phyloP scores from a whole-genome alignment of 179 eudicot genomes.

The Silene vulgaris region DNA sequence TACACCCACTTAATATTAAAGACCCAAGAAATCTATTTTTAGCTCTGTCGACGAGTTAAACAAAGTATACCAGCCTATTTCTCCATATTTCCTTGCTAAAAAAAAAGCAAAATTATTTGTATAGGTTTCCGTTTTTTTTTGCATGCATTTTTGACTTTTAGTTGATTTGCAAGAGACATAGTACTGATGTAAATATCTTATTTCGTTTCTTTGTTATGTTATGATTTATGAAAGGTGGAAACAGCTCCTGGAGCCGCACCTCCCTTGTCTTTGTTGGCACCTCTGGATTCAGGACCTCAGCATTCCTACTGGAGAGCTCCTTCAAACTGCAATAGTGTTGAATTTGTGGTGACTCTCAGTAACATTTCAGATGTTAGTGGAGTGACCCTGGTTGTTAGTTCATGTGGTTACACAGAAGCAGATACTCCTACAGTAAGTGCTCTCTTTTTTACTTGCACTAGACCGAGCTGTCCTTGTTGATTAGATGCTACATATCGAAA shows the following conservation, averaged over 20 bases:
- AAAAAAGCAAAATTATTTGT: background rate
- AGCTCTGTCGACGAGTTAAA: background rate
- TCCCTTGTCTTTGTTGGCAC: conserved; percentile 68
- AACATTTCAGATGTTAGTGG: conserved; percentile 78
- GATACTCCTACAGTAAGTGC: conserved; percentile 83
- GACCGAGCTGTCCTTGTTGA: background rate
- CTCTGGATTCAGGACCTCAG: conserved; percentile 61
- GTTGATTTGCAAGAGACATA: background rate
- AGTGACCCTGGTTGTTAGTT: conserved; percentile 68
- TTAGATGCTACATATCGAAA: no score
- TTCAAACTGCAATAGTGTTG: conserved; percentile 52
- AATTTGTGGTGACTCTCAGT: conserved; percentile 69
- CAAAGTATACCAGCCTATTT: background rate
- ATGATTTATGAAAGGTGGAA: conserved; percentile 53
- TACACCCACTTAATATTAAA: background rate
- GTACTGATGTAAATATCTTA: conserved; percentile 12
- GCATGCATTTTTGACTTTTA: background rate
- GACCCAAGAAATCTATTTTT: background rate
- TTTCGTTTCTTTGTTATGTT: conserved; percentile 19
- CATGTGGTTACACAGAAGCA: conserved; percentile 81
- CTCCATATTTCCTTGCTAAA: background rate
- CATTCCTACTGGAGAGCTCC: conserved; percentile 90
- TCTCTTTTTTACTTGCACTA: conserved; percentile 6
- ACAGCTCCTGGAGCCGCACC: conserved; percentile 87
- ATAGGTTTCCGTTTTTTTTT: background rate